Evolutionary conservation across 495 filamentous ascomycete genomes (phyloP), one percentile per base, ranked within the genome.

Genomic region (Xylona heveae): DNA sequence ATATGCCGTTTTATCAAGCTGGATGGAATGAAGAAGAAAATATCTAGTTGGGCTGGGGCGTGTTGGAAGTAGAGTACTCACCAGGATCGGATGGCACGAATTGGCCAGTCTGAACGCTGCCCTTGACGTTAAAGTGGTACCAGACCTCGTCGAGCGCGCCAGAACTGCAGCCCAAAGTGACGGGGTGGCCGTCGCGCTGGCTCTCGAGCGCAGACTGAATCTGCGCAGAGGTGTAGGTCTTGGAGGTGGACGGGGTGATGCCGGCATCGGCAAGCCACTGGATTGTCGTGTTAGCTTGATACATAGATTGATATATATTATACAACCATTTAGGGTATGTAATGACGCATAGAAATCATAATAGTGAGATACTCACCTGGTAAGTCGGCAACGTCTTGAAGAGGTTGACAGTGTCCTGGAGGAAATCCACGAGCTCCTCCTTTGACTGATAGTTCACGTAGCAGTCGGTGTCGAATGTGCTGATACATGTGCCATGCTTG

Each of bases 91-190:
- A 55, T 13, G 78, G 55, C 13, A 82, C 62, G 44, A 90, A 90
- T 31, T 67, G 52, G 16, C 81, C 82, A 4, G 62, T 72, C 45
- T 81, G 76, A 24, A 91, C 49, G 35, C 64, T 71, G 19, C 83
- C 83, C 31, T 65, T 64, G 7, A 91, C 67, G 41, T 84, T 74
- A 55, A 74, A 91, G 38, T 71, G 67, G 45, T 91, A 91, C 76
- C 78, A 88, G 15, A 79, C 68, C 52, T 90, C 74, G 42, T 82
- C 73, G 17, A 93, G 51, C 17, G 57, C 49, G 6, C 57, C 46
- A 14, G 58, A 57, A 7, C 50, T 47, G 50, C 83, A 93, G 28
- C 71, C 66, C 5, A 91, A 56, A 9, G 71, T 71, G 6, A 81
- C 78, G 2, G 58, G 52, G 10, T 65, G 59, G 12, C 78, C 78